Percentiles rank a stretch among this genome's conserved stretches.
These are phyloP conservation scores for Trichophyton rubrum DNA, from an alignment of 2,329 filamentous ascomycete genomes.

Conservation along the genomic window DNA sequence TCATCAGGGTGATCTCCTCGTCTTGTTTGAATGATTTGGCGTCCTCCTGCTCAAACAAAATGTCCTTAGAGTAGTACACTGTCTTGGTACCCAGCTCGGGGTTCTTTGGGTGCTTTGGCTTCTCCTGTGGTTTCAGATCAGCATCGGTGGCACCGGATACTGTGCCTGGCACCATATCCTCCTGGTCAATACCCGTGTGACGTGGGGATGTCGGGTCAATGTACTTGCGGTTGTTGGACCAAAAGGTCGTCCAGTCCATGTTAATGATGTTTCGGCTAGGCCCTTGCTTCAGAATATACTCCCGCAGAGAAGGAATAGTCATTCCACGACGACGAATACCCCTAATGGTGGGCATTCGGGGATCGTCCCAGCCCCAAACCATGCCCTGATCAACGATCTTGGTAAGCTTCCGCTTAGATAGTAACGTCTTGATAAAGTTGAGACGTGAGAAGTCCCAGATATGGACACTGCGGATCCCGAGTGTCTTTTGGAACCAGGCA, in stretches of 20 bases:
- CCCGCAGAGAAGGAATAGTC: constrained; percentile 21
- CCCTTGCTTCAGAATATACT: constrained; percentile 31
- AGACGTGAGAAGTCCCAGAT: constrained; percentile 43
- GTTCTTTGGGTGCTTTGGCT: constrained; percentile 24
- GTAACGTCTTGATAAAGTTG: constrained; percentile 40
- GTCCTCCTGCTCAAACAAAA: constrained; percentile 24
- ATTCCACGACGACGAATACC: constrained; percentile 35
- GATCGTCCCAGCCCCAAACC: constrained; percentile 42
- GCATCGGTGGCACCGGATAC: constrained; percentile 40
- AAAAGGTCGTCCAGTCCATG: constrained; percentile 31
- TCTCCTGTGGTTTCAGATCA: constrained; percentile 39
- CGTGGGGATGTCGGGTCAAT: constrained; percentile 47
- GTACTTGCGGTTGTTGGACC: constrained; percentile 54
- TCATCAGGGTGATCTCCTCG: constrained; percentile 27
- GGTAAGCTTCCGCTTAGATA: constrained; percentile 41
- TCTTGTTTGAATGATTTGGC: constrained; percentile 21
- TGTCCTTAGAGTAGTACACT: constrained; percentile 20
- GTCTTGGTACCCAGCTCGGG: constrained; percentile 22
- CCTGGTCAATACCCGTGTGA: constrained; percentile 21
- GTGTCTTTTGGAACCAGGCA: constrained; percentile 39
- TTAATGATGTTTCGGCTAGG: constrained; percentile 31
- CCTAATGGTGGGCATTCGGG: constrained; percentile 40
- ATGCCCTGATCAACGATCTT: constrained; percentile 37
- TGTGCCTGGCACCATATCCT: constrained; percentile 18
- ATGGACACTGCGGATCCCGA: constrained; percentile 35